Evolutionary conservation across 108 stramenopile genomes (phyloP).

Genomic region (Hondaea fermentalgiana): DNA sequence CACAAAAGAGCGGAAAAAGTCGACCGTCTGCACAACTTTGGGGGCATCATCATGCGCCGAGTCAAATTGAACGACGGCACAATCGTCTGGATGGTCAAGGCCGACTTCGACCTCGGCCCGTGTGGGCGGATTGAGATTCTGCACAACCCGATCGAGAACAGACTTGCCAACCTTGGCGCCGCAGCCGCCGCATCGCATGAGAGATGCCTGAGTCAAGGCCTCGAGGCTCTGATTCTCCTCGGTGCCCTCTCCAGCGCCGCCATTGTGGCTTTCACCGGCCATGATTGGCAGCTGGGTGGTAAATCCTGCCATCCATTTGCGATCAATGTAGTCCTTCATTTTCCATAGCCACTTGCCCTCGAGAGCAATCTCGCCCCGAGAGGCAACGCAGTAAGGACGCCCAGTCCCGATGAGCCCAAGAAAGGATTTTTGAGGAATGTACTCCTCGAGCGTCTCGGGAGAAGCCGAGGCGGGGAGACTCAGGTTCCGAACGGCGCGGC

Average conservation of each 20-base stretch:
- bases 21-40: constrained; percentile 49
- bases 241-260: not conserved
- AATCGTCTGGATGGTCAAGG: constrained; percentile 30
- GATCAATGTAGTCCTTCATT: constrained; percentile 64
- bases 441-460: not conserved
- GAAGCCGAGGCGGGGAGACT: constrained; percentile 12
- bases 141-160: constrained; percentile 26
- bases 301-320: constrained; percentile 59
- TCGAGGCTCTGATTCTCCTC: not conserved
- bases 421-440: constrained; percentile 30
- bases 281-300: constrained; percentile 40
- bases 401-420: constrained; percentile 61
- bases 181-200: constrained; percentile 61
- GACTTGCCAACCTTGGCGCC: constrained; percentile 53
- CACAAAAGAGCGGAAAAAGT: constrained; percentile 53
- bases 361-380: constrained; percentile 40
- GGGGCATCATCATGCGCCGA: not conserved
- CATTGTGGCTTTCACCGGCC: not conserved
- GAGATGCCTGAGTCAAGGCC: constrained; percentile 13
- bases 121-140: not conserved
- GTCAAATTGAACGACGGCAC: constrained; percentile 27
- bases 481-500: not conserved
- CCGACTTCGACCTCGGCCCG: not conserved
- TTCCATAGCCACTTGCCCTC: constrained; percentile 56
- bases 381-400: constrained; percentile 52